Evolutionary conservation across 495 filamentous ascomycete genomes (phyloP).

Genomic region (Xylaria cubensis): DNA sequence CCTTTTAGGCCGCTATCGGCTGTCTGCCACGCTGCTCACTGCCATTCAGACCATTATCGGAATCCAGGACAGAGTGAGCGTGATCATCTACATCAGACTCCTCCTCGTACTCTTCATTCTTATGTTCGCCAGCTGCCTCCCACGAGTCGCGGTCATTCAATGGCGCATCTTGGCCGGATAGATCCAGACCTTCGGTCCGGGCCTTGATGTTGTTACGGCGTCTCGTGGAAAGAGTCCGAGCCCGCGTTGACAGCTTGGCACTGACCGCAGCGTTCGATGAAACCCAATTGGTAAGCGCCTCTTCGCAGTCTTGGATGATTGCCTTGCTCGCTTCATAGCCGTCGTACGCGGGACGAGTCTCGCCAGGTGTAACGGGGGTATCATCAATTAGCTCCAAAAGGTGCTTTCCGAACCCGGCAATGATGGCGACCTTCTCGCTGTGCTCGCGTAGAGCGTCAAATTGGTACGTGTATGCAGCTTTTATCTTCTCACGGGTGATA

Average conservation of each 20-base stretch:
- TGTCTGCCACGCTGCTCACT: constrained; percentile 48
- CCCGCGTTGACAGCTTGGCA: constrained; percentile 81
- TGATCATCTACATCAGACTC: constrained; percentile 61
- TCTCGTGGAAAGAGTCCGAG: constrained; percentile 85
- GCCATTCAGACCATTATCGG: constrained; percentile 52
- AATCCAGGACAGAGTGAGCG: constrained; percentile 50
- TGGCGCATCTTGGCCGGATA: constrained; percentile 83
- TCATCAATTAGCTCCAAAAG: constrained; percentile 94
- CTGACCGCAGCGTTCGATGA: constrained; percentile 84
- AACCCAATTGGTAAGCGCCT: constrained; percentile 96
- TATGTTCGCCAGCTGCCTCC: constrained; percentile 83
- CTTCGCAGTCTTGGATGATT: constrained; percentile 99
- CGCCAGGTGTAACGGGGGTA: constrained; percentile 93
- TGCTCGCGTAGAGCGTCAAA: constrained; percentile 98
- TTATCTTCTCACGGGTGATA: constrained; percentile 99
- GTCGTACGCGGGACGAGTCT: constrained; percentile 95
- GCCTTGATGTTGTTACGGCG: constrained; percentile 73
- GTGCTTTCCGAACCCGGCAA: constrained; percentile 97
- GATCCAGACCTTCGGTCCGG: constrained; percentile 71
- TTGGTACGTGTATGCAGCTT: constrained; percentile 97
- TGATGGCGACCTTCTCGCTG: constrained; percentile 97
- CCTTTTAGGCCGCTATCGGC: constrained; percentile 12
- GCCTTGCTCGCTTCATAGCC: constrained; percentile 98
- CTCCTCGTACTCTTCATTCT: constrained; percentile 56
- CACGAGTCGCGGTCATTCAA: constrained; percentile 87